A percentile compares a stretch with the other conserved stretches of the same genome.
These are phyloP conservation scores for Citrullus amarus DNA, from an alignment of 306 rosid genomes.

Conservation along the genomic window DNA sequence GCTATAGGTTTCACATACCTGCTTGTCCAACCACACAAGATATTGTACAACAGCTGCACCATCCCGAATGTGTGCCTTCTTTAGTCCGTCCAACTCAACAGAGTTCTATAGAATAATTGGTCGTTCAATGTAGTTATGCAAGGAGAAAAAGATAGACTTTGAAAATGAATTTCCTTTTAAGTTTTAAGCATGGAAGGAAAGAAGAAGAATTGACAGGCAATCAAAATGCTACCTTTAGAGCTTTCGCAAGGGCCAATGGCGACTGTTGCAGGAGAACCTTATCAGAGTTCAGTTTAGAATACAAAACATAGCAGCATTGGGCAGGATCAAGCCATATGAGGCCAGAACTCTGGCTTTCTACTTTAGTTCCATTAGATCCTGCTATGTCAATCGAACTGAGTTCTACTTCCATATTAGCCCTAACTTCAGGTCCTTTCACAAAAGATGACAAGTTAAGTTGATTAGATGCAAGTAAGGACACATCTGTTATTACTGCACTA, in stretches of 20 bases:
- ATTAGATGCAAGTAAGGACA: conserved; percentile 45
- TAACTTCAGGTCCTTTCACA: conserved; percentile 20
- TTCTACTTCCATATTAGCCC: conserved; percentile 12
- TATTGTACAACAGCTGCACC: conserved; percentile 95
- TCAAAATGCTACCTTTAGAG: conserved; percentile 54
- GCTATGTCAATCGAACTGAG: not conserved
- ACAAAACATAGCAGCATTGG: conserved; percentile 76
- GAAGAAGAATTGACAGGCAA: not conserved
- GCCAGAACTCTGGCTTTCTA: conserved; percentile 26
- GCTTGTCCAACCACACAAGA: conserved; percentile 85
- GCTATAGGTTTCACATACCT: conserved; percentile 32
- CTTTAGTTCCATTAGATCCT: conserved; percentile 30
- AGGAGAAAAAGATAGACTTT: not conserved
- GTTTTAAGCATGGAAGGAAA: not conserved
- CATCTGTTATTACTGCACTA: conserved; percentile 52
- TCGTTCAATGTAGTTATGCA: not conserved
- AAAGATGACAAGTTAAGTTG: conserved; percentile 32
- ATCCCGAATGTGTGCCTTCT: conserved; percentile 75
- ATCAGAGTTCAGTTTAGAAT: conserved; percentile 54
- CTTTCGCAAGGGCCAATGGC: conserved; percentile 98
- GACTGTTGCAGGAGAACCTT: conserved; percentile 63
- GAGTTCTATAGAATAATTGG: conserved; percentile 46
- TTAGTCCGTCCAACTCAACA: conserved; percentile 81
- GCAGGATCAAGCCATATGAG: conserved; percentile 84
- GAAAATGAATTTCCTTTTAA: not conserved